A percentile compares a stretch with the other conserved stretches of the same genome.
These are phyloP conservation scores for Castanea sativa DNA, from an alignment of 306 rosid species.

Conservation along the genomic window DNA sequence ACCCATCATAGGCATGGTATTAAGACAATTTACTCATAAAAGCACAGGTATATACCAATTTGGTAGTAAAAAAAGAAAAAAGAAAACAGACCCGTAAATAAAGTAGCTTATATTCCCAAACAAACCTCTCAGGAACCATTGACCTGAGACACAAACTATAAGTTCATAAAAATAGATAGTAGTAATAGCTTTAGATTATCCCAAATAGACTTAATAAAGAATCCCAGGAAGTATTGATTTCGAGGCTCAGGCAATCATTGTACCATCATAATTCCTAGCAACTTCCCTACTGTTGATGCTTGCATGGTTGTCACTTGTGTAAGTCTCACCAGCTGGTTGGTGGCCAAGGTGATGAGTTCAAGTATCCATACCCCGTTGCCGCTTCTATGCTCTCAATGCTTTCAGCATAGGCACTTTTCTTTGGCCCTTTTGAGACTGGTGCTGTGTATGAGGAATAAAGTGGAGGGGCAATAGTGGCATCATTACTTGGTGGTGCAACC, in stretches of 20 bases:
- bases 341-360: neutral
- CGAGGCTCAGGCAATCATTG: neutral
- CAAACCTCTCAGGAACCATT: neutral
- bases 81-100: neutral
- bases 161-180: too few relatives aligned
- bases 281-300: slow-evolving; percentile 12
- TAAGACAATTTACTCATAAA: too few relatives aligned
- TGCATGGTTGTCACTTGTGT: neutral
- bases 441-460: neutral
- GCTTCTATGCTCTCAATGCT: slow-evolving; percentile 21
- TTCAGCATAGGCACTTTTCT: slow-evolving; percentile 1
- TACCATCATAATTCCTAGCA: slow-evolving; percentile 6
- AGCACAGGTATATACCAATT: neutral
- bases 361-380: slow-evolving; percentile 17
- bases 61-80: neutral
- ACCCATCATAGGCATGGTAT: too few relatives aligned
- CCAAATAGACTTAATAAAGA: too few relatives aligned
- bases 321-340: neutral
- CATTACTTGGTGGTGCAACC: slow-evolving; percentile 17
- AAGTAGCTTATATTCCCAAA: neutral
- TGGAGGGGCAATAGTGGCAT: slow-evolving; percentile 22
- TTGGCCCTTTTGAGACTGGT: neutral
- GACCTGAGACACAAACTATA: neutral
- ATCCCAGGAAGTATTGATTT: too few relatives aligned
- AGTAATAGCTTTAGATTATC: too few relatives aligned